Base-by-base conservation (phyloP, 2,329 filamentous ascomycete genomes). In the Fusarium albosuccineum region DNA sequence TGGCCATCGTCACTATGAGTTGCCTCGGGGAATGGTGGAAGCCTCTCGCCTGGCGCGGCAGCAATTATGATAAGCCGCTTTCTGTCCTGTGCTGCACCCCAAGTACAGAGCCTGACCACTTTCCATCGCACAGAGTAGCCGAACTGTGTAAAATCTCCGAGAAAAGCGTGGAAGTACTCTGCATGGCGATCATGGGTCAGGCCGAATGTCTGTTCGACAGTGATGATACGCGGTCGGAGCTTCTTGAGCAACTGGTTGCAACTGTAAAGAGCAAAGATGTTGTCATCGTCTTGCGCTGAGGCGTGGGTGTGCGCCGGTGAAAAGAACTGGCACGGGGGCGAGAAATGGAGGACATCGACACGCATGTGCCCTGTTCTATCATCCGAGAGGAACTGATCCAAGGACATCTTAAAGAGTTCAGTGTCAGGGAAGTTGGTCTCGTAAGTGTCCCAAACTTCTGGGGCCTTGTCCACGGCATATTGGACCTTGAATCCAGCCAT, bases 151-250 rank as follows among this genome's bases (percentile, higher is more conserved):
- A 94, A 89, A 33, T 89, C 87, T 27, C 84, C 80, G 3, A 96
- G 79, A 0, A 94, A 76, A 0, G 82, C 78, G 39, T 85, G 81
- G 46, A 94, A 89, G 53, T 86, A 89, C 0, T 80, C 77, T 10
- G 79, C 75, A 56, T 90, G 88, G 1, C 82, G 77, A 0, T 84
- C 77, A 22, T 83, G 80, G 0, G 86, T 76, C 1, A 97, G 83
- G 0, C 92, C 92, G 53, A 87, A 89, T 0, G 93, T 94, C 73
- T 97, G 91, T 70, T 97, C 93, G 1, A 97, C 80, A 0, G 92
- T 97, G 2, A 92, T 85, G 0, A 96, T 73, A 0, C 93, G 84
- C 0, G 93, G 92, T 0, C 83, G 85, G 0, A 85, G 75, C 36
- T 85, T 84, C 6, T 83, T 77, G 1, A 95, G 78, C 0, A 94